phyloP scores from a whole-genome alignment of 176 grass and related monocot genomes.

The Cenchrus fungigraminus region DNA sequence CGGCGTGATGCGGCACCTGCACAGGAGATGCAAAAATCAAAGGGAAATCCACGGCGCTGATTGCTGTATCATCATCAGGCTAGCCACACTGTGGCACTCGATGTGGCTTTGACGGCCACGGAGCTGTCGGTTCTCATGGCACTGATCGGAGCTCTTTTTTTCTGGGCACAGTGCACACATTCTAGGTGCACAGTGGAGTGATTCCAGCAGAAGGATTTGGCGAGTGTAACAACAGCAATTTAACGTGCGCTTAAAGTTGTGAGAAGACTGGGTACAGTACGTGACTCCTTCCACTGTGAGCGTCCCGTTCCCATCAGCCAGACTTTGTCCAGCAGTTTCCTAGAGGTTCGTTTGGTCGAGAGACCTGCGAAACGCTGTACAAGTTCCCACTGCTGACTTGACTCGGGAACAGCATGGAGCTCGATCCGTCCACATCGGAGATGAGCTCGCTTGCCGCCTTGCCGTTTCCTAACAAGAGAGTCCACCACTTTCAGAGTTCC shows the following conservation, averaged over 20 bases:
- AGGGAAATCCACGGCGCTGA: constrained; percentile 31
- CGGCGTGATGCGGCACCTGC: neutral
- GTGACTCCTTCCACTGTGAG: neutral
- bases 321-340: neutral
- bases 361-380: neutral
- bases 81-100: neutral
- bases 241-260: constrained; percentile 28
- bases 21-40: neutral
- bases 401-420: constrained; percentile 10
- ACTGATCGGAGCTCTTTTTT: neutral
- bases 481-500: neutral
- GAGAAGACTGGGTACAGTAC: neutral
- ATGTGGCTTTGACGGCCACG: constrained; percentile 1
- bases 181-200: neutral
- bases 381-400: constrained; percentile 19
- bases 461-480: neutral
- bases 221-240: too few species aligned
- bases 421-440: neutral
- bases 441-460: neutral
- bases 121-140: neutral
- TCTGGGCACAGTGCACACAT: too few species aligned
- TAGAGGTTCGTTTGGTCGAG: neutral
- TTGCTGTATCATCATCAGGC: constrained; percentile 37
- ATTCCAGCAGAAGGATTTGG: neutral
- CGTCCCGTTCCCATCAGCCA: neutral